Conservation (phyloP, 306 rosid genomes). For the Cucurbita moschata region DNA sequence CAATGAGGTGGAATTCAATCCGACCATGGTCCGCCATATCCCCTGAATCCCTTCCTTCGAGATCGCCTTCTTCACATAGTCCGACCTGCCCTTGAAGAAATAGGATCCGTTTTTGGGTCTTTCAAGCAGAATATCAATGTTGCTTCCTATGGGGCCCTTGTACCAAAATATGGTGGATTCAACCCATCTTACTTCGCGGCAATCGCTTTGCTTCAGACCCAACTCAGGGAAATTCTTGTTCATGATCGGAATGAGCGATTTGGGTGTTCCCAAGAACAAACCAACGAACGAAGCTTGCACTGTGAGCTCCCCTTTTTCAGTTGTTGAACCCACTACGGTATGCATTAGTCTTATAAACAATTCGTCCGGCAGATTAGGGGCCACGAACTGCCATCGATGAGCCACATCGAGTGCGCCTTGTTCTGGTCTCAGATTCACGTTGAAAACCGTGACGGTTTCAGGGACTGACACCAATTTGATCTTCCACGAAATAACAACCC, state of each 20-base stretch:
- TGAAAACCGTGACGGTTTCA: constrained; percentile 34
- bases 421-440: constrained; percentile 15
- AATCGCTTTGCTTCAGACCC: constrained; percentile 28
- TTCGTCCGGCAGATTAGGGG: constrained; percentile 25
- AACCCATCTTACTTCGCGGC: constrained; percentile 37
- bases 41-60: constrained; percentile 30
- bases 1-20: constrained; percentile 32
- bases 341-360: constrained; percentile 28
- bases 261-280: constrained; percentile 26
- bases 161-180: constrained; percentile 36
- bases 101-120: constrained; percentile 26
- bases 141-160: constrained; percentile 21
- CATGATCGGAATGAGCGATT: constrained; percentile 26
- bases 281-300: constrained; percentile 38
- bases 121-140: constrained; percentile 26
- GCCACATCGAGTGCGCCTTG: constrained; percentile 39
- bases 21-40: constrained; percentile 38
- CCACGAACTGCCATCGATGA: constrained; percentile 50
- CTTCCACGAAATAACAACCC: constrained; percentile 47
- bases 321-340: constrained; percentile 14
- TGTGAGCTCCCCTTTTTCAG: constrained; percentile 23
- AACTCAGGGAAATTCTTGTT: constrained; percentile 35
- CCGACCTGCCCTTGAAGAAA: constrained; percentile 46
- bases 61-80: constrained; percentile 37
- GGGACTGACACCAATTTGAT: constrained; percentile 44